Evolutionary conservation across 768 basidiomycete species (phyloP), one percentile per base, ranked within the genome.

Genomic region (Candolleomyces aberdarensis): DNA sequence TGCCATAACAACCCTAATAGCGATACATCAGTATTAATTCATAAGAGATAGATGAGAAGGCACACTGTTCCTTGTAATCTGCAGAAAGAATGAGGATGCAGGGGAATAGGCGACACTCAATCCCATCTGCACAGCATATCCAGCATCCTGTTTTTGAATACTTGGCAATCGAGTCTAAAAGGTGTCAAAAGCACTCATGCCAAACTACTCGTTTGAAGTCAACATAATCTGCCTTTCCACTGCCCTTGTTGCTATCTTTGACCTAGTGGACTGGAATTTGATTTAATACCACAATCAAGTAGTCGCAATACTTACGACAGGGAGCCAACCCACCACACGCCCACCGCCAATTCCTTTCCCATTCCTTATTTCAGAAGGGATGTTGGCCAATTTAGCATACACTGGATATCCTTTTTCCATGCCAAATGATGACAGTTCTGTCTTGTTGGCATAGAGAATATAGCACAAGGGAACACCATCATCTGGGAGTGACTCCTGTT

Each of bases 31-130:
- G 7, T 26, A 13, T 17, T 3, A 48, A 44, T 17, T 15, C 29
- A 48, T 2, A 29, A 41, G 43, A 58, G 11, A 14, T 3, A n/a
- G 8, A 29, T 4, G 47, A 32, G 11, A 13, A 29, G 29, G 53
- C 76, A n/a, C 71, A 81, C 80, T 76, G 74, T 69, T 83, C 80
- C 59, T 81, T 74, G 55, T 79, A 81, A 57, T 82, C 78, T 5
- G 74, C 71, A 7, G 72, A 76, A 1, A 79, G 63, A 3, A 80
- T 77, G 0, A 78, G 31, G 26, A 81, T 66, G 6, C 75, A 29
- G 0, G 77, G 78, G 32, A 69, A 80, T 0, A 82, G 47, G 13
- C 47, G 62, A 0, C 67, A 70, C 0, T 19, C 2, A 14, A 74
- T 62, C 3, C 64, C 63, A 62, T 67, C 66, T 3, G 44, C 62